Conservation (phyloP, 2,329 filamentous ascomycete genomes). For the Pseudogymnoascus sp. region DNA sequence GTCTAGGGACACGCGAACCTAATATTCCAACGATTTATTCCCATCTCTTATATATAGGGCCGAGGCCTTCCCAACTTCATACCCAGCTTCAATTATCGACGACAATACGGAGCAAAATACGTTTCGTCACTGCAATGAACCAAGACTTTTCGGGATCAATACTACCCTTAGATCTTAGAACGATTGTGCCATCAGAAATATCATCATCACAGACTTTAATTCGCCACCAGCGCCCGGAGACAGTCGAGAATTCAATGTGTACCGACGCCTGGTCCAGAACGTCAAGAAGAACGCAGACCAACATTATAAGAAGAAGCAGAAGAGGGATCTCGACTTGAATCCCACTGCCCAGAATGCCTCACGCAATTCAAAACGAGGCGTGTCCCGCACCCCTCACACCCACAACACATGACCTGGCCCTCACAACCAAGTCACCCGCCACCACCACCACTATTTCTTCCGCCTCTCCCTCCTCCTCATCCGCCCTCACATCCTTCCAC, state of each 20-base stretch:
- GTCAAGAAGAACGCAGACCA: not conserved
- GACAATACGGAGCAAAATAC: not conserved
- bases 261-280: not conserved
- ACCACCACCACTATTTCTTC: not conserved
- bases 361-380: not conserved
- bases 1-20: not conserved
- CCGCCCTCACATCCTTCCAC: conserved; percentile 15
- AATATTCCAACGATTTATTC: not conserved
- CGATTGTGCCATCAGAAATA: not conserved
- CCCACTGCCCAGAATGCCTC: not conserved
- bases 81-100: not conserved
- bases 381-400: not conserved
- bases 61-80: not conserved
- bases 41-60: not conserved
- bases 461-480: conserved; percentile 11
- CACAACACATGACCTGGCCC: not conserved
- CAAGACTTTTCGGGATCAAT: not conserved
- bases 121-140: not conserved
- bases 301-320: conserved; percentile 4
- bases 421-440: not conserved
- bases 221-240: not conserved
- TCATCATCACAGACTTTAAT: not conserved
- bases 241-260: conserved; percentile 1
- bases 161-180: not conserved
- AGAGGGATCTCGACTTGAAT: not conserved